Evolutionary conservation across 1,284 basidiomycete genomes (phyloP).

Genomic region (Fistulina hepatica): DNA sequence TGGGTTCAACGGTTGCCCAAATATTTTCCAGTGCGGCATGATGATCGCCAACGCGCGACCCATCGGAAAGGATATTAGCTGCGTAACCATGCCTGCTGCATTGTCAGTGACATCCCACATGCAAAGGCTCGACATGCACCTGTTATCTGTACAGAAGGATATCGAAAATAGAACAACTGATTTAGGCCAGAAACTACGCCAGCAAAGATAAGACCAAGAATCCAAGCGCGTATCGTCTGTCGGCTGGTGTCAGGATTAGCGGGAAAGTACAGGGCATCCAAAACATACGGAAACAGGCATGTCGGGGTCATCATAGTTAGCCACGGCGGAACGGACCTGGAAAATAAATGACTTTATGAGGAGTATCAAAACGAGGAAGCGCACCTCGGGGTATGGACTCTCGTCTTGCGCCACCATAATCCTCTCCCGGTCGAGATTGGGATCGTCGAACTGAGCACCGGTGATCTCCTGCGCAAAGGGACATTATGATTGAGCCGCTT

Average conservation of each 20-base stretch:
- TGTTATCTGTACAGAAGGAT: neutral
- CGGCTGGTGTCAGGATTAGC: neutral
- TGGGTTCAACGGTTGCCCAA: conserved; percentile 35
- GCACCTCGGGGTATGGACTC: conserved; percentile 51
- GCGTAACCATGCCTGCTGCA: conserved; percentile 34
- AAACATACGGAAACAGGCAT: conserved; percentile 13
- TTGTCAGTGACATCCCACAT: too few species aligned
- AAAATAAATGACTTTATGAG: too few species aligned
- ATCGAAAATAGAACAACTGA: conserved; percentile 2
- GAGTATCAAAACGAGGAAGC: conserved; percentile 52
- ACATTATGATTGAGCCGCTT: too few species aligned
- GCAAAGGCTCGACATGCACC: too few species aligned
- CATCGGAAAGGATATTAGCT: conserved; percentile 36
- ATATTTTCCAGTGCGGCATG: conserved; percentile 32
- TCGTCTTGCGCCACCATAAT: conserved; percentile 29
- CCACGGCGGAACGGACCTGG: conserved; percentile 16
- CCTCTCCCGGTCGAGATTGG: neutral
- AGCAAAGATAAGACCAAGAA: neutral
- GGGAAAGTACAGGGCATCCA: neutral
- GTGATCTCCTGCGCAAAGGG: too few species aligned
- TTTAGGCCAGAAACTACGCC: conserved; percentile 2
- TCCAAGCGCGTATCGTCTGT: conserved; percentile 1
- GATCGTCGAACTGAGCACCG: neutral
- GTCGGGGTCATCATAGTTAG: conserved; percentile 15
- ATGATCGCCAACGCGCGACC: conserved; percentile 31